Percentiles rank a stretch among this genome's conserved stretches.
Evolutionary conservation across 208 protist genomes (phyloP).

Genomic region (Leishmania aethiopica): DNA sequence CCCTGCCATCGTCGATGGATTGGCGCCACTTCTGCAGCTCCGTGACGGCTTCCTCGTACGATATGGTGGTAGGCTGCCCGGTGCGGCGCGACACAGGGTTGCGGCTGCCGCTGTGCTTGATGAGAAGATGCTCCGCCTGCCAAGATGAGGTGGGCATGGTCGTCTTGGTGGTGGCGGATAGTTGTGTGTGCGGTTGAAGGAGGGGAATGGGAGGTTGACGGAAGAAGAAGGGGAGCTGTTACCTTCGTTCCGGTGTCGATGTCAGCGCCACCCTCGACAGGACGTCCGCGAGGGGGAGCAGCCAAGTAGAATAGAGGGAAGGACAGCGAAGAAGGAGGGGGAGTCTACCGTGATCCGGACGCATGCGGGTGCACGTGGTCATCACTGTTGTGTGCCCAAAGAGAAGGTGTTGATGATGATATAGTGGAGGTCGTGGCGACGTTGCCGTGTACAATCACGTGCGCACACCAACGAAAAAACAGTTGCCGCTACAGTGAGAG

Average conservation of each 20-base stretch:
- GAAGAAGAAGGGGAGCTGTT: neutral
- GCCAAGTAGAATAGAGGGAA: neutral
- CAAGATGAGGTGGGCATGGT: constrained; percentile 43
- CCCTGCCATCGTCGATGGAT: constrained; percentile 63
- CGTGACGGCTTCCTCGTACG: constrained; percentile 69
- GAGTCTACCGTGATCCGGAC: neutral
- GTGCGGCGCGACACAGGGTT: constrained; percentile 91
- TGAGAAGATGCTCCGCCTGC: constrained; percentile 82
- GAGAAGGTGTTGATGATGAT: neutral
- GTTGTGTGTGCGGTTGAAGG: neutral
- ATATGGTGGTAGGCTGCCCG: constrained; percentile 56
- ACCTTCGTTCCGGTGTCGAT: neutral
- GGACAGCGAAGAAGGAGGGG: neutral
- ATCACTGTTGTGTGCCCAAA: neutral
- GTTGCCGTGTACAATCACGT: neutral
- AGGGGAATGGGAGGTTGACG: too few species aligned
- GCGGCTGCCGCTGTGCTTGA: constrained; percentile 90
- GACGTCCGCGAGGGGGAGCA: neutral
- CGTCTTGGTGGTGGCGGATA: neutral
- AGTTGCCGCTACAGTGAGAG: neutral
- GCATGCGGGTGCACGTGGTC: neutral
- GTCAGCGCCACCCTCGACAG: neutral
- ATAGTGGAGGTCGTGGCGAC: neutral
- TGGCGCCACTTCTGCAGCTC: constrained; percentile 80
- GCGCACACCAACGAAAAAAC: neutral